Evolutionary conservation across 148 eudicot species (phyloP), one percentile per base, ranked within the genome.

Genomic region (Chenopodium formosanum): DNA sequence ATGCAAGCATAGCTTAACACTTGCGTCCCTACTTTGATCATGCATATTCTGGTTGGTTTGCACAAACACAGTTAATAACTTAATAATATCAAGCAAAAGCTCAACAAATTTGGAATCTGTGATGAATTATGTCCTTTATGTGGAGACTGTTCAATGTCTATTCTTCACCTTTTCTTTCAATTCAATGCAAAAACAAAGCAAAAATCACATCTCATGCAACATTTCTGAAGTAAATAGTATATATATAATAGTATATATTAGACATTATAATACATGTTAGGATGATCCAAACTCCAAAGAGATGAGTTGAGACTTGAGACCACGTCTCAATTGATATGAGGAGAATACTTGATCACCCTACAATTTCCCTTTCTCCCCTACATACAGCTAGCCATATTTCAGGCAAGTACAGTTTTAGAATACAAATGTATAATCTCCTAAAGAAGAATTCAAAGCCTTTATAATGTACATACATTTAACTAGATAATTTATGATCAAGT

Each of bases 1-100:
- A 37, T 37, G 44, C 44, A 37, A 37, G 44, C 44, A 37, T 37
- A 37, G 44, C 44, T 37, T 37, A 7, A 37, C 44, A 37, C 44
- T 37, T 37, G 44, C 44, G 0, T 37, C 44, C 29, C 29, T 3
- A 34, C 37, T 34, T 34, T 34, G 37, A 34, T 34, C 4, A 17
- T 66, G 1, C 37, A 69, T 67, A 7, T 47, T 47, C 50, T 47
- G 12, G 50, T 47, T 47, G 50, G 50, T 47, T 9, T 47, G 50
- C 50, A 47, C 11, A 47, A 47, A 32, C 19, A 13, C 29, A 83
- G 23, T 82, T 34, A 34, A 34, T n/a, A 27, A 83, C 29, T 82
- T 34, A 34, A 34, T n/a, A 48, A 34, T 80, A 65, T 65, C 64
- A 60, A 62, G 50, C 52, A 48, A 48, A 48, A 48, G 14, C 52